A percentile compares a stretch with the other conserved stretches of the same genome.
Conservation (phyloP, 2,329 filamentous ascomycete species). For the Ophiostoma sp. region DNA sequence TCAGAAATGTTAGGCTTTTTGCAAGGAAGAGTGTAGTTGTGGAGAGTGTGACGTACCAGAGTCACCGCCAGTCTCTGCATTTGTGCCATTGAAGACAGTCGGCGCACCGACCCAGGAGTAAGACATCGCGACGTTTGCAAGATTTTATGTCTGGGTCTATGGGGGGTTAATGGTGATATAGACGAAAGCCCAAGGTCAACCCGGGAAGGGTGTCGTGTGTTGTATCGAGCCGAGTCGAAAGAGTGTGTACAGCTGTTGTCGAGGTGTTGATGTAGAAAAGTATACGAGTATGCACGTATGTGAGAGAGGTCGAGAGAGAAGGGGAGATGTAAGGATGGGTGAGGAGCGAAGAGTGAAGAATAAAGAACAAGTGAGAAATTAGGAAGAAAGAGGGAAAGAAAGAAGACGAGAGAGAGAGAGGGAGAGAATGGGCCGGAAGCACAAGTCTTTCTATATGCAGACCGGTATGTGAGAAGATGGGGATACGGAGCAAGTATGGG, state of each 20-base stretch:
- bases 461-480: constrained; percentile 4
- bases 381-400: not conserved
- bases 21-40: not conserved
- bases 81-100: constrained; percentile 57
- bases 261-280: not conserved
- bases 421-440: not conserved
- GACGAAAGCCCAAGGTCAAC: constrained; percentile 1
- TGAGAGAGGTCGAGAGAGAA: not conserved
- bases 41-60: constrained; percentile 57
- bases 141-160: not conserved
- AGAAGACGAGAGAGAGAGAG: not conserved
- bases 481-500: not conserved
- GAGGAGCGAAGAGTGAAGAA: not conserved
- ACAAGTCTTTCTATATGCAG: constrained; percentile 10
- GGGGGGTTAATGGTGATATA: not conserved
- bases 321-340: not conserved
- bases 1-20: constrained; percentile 11
- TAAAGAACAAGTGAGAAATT: not conserved
- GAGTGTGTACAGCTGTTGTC: not conserved
- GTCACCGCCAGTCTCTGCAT: constrained; percentile 65
- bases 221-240: not conserved
- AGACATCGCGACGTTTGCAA: constrained; percentile 43
- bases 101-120: constrained; percentile 57
- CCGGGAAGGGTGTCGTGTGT: not conserved
- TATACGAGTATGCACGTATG: not conserved